A percentile compares a stretch with the other conserved stretches of the same genome.
Evolutionary conservation across 176 grass and related monocot species (phyloP).

Genomic region (Puya raimondii): DNA sequence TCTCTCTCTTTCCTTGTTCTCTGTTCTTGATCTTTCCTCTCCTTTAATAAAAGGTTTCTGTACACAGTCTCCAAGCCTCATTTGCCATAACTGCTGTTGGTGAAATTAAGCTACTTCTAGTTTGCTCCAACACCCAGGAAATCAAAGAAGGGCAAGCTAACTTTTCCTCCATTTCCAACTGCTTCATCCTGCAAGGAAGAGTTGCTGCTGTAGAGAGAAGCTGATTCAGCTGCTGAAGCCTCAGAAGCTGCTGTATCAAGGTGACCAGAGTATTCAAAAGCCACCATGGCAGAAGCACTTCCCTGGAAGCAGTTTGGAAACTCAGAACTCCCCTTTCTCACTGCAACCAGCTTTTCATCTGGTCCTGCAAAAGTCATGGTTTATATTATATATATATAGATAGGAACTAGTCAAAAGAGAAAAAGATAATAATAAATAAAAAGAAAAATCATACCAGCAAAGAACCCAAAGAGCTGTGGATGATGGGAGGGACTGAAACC

Average conservation of each 20-base stretch:
- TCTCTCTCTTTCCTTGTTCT: no score
- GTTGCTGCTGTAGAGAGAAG: not conserved
- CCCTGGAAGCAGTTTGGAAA: not conserved
- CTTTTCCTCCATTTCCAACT: not conserved
- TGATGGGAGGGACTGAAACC: not conserved
- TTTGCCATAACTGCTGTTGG: not conserved
- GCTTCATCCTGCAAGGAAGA: not conserved
- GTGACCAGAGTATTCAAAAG: not conserved
- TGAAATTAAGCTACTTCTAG: not conserved
- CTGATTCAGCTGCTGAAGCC: constrained; percentile 10
- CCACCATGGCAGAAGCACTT: not conserved
- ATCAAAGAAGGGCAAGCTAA: constrained; percentile 13
- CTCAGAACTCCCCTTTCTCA: not conserved
- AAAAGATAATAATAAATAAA: not conserved
- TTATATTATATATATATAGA: no score
- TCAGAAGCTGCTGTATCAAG: constrained; percentile 1
- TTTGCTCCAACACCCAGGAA: constrained; percentile 15
- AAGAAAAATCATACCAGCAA: constrained; percentile 4
- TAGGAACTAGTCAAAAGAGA: no score
- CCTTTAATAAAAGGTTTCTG: no score
- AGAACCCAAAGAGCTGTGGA: not conserved
- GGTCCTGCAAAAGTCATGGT: not conserved
- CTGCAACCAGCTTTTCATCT: constrained; percentile 5
- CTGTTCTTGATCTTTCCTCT: no score
- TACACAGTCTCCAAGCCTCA: not conserved